Base-by-base conservation (phyloP, 1,284 basidiomycete species). In the Boletellus deceptivus region DNA sequence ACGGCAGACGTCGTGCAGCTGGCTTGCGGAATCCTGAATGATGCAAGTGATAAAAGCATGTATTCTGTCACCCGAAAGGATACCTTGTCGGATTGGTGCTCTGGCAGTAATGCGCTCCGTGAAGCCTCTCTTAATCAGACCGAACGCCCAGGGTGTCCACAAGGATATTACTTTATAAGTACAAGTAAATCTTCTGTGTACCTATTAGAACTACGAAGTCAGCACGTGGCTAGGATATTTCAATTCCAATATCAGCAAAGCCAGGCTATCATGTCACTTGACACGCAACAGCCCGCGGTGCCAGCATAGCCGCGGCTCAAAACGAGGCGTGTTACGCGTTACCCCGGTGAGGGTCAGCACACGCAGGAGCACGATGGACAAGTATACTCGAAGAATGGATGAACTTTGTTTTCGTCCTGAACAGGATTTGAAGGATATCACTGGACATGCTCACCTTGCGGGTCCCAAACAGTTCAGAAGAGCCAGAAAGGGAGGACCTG, bases 381-480 rank as follows among this genome's bases (percentile, higher is more conserved):
- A 72, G 72, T 51, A 72, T 71, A 69, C 71, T 87, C 84, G 86
- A 87, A 75, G 84, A 87, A 87, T 86, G 84, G 84, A 87, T 87
- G 78, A 87, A 86, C 84, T 87, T 80, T 67, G 75, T 46, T 85
- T 85, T 86, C 83, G 71, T 79, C 74, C 63, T 67, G 48, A 46
- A 59, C 56, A 25, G 31, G 39, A 40, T 18, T 36, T 34, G 3
- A 34, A 34, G n/a, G 1, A 31, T 33, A 44, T 46, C 38, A 11
- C 44, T 50, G 25, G 36, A 34, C 38, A 45, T 51, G 54, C 66
- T 64, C 49, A 70, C 63, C 46, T 50, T 13, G 18, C 11, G 5
- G 1, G 11, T 27, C 25, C 13, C 24, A 18, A 1, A 29, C 29
- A 29, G 11, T 29, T 29, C 29, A 29, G 29, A 29, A 29, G 29